Evolutionary conservation across 2,329 filamentous ascomycete species (phyloP).

Genomic region (Aspergillus spinulosporus): DNA sequence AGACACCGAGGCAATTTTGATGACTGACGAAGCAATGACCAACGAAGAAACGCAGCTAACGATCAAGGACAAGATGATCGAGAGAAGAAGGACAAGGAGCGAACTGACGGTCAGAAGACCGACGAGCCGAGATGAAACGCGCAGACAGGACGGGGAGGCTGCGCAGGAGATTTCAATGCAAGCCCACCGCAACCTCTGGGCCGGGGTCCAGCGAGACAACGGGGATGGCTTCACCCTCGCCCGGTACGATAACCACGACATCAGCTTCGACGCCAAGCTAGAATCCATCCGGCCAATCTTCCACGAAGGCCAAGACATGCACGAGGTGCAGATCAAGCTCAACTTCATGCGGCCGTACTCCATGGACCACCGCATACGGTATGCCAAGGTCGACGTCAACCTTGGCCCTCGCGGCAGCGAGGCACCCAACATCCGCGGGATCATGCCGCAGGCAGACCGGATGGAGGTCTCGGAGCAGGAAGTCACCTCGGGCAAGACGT

Average conservation of each 20-base stretch:
- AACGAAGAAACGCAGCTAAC: neutral
- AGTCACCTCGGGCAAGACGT: conserved; percentile 6
- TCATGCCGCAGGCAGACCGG: conserved; percentile 12
- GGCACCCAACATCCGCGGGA: conserved; percentile 3
- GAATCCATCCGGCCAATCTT: conserved; percentile 3
- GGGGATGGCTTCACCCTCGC: conserved; percentile 11
- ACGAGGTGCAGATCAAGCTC: conserved; percentile 9
- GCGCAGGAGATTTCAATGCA: neutral
- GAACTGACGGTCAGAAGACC: neutral
- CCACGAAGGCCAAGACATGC: conserved; percentile 7
- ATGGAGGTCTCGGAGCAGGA: conserved; percentile 12
- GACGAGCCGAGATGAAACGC: neutral
- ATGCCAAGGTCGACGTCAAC: conserved; percentile 6
- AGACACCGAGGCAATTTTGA: neutral
- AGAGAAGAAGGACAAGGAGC: neutral
- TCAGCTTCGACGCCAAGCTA: conserved; percentile 9
- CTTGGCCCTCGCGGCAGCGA: neutral
- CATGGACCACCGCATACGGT: conserved; percentile 8
- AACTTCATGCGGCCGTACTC: conserved; percentile 13
- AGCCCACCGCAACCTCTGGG: conserved; percentile 1
- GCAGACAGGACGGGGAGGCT: neutral
- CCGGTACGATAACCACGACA: conserved; percentile 7
- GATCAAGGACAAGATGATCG: neutral
- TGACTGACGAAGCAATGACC: neutral
- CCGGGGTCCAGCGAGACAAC: conserved; percentile 5